These are phyloP conservation scores for Biscogniauxia mediterranea DNA, from an alignment of 2,329 filamentous ascomycete genomes.

Conservation along the genomic window DNA sequence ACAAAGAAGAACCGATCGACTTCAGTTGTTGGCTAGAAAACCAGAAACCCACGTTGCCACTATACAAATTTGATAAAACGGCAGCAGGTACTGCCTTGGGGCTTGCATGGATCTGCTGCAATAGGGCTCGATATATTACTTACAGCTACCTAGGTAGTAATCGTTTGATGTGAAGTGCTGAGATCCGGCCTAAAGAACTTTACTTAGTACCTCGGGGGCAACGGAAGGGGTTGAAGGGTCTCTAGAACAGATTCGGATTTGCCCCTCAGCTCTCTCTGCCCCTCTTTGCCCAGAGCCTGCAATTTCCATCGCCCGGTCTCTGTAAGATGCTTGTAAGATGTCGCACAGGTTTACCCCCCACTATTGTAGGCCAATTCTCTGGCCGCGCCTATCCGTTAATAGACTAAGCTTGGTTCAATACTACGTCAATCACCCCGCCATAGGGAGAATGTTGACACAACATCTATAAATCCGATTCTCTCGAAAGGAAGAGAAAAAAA, in stretches of 20 bases:
- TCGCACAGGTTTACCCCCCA: not conserved
- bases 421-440: constrained; percentile 25
- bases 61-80: not conserved
- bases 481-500: constrained; percentile 1
- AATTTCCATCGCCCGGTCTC: not conserved
- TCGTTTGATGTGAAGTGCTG: too few species aligned
- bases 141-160: not conserved
- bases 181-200: too few species aligned
- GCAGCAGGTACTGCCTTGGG: not conserved
- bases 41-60: not conserved
- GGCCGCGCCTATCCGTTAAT: constrained; percentile 6
- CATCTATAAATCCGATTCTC: not conserved
- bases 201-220: too few species aligned
- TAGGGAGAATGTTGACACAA: constrained; percentile 9
- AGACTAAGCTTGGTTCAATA: constrained; percentile 12
- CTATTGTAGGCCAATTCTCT: not conserved
- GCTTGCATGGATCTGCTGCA: not conserved
- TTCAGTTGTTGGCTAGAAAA: not conserved
- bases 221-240: too few species aligned
- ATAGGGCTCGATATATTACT: not conserved
- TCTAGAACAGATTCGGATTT: too few species aligned
- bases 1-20: not conserved
- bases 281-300: not conserved
- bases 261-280: not conserved
- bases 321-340: not conserved